Percentiles rank a stretch among this genome's conserved stretches.
phyloP scores from a whole-genome alignment of 306 rosid genomes.

The Vicia sativa region DNA sequence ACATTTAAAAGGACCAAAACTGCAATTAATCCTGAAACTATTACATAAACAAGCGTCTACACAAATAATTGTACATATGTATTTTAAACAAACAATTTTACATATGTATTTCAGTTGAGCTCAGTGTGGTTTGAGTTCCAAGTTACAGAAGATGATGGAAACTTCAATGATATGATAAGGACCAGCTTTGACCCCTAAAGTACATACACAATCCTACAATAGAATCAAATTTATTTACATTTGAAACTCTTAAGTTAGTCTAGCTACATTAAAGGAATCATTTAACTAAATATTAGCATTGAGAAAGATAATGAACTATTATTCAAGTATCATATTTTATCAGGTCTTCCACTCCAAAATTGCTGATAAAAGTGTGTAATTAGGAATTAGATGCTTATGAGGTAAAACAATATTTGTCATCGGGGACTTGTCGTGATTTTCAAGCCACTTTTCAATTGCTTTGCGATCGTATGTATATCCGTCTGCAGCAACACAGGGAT shows the following conservation, averaged over 20 bases:
- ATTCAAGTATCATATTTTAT: conserved; percentile 29
- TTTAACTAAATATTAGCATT: conserved; percentile 7
- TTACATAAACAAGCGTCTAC: too few species aligned
- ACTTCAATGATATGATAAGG: background rate
- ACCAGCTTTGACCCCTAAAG: background rate
- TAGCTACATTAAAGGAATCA: conserved; percentile 22
- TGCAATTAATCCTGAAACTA: too few species aligned
- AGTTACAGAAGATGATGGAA: background rate
- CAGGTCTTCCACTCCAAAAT: conserved; percentile 83
- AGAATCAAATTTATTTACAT: conserved; percentile 41
- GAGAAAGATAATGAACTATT: conserved; percentile 1
- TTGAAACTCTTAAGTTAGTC: conserved; percentile 2
- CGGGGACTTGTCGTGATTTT: conserved; percentile 69
- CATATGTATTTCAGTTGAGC: background rate
- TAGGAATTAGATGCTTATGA: conserved; percentile 73
- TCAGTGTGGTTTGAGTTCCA: background rate
- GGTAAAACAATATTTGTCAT: conserved; percentile 72
- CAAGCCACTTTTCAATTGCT: conserved; percentile 76
- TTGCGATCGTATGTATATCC: conserved; percentile 86
- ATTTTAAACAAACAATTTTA: too few species aligned
- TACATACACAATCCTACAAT: conserved; percentile 2
- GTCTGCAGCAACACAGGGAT: conserved; percentile 92
- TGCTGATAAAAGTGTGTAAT: conserved; percentile 83
- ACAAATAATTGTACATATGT: too few species aligned
- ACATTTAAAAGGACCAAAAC: too few species aligned